Evolutionary conservation across 257 asterid species (phyloP).

Genomic region (Nicotiana noctiflora): DNA sequence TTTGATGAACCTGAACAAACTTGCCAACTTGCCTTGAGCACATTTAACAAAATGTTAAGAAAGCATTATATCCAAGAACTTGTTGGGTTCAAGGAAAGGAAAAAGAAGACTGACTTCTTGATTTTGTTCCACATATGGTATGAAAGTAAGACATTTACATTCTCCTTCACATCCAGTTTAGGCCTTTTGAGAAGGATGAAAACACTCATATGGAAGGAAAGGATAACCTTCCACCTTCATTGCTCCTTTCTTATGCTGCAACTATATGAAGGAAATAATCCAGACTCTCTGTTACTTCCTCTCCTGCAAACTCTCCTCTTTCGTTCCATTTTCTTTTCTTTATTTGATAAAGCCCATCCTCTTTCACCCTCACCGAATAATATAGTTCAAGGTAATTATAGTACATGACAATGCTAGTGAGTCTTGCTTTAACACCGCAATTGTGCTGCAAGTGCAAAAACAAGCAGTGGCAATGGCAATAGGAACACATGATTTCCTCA

Average conservation of each 20-base stretch:
- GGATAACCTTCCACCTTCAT: not conserved
- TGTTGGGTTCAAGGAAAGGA: not conserved
- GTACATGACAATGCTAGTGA: not conserved
- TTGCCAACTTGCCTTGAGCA: not conserved
- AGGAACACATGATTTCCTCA: not conserved
- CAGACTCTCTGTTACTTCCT: not conserved
- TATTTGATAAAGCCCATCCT: not conserved
- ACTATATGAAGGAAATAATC: not conserved
- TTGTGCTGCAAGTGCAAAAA: not conserved
- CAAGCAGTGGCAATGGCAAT: not conserved
- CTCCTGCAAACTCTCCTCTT: not conserved
- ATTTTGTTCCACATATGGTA: not conserved
- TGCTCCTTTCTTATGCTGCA: not conserved
- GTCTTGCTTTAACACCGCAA: too few species aligned
- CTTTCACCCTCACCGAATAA: not conserved
- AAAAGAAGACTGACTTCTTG: not conserved
- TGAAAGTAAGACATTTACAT: not conserved
- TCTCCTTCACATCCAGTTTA: not conserved
- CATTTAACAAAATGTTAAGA: not conserved
- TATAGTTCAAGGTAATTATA: not conserved
- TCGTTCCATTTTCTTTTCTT: not conserved
- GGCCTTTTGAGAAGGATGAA: not conserved
- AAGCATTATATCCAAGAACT: not conserved
- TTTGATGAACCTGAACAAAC: not conserved
- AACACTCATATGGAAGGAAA: not conserved